Evolutionary conservation across 495 filamentous ascomycete species (phyloP).

Genomic region (Endocarpon pusillum): DNA sequence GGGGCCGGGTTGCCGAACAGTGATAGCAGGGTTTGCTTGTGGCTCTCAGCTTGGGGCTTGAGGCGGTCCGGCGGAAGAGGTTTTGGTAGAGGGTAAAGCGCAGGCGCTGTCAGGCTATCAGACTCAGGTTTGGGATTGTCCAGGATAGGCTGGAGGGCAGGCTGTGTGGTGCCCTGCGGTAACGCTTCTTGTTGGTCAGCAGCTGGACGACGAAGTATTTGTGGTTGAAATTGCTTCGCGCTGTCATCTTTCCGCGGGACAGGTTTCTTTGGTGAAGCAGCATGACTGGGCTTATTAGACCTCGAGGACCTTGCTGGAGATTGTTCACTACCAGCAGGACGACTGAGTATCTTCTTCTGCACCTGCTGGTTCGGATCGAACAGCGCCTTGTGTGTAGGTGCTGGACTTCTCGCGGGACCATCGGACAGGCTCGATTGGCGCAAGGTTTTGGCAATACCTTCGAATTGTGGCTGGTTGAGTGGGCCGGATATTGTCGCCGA

Average conservation of each 20-base stretch:
- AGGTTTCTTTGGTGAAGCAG: constrained; percentile 8
- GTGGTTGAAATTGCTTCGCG: constrained; percentile 37
- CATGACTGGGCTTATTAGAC: constrained; percentile 7
- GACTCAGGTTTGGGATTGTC: neutral
- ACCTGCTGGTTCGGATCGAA: constrained; percentile 20
- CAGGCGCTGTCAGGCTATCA: constrained; percentile 10
- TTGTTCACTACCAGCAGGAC: constrained; percentile 19
- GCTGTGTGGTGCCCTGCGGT: constrained; percentile 2
- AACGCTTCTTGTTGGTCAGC: constrained; percentile 5
- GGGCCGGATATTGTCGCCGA: constrained; percentile 36
- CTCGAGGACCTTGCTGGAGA: constrained; percentile 4
- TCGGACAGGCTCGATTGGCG: constrained; percentile 11
- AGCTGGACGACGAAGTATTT: constrained; percentile 38
- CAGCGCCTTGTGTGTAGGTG: neutral
- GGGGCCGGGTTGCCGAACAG: constrained; percentile 45
- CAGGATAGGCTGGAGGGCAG: constrained; percentile 9
- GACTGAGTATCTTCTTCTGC: constrained; percentile 27
- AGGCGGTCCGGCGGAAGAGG: constrained; percentile 18
- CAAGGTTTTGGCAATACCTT: constrained; percentile 17
- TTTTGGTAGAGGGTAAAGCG: constrained; percentile 8
- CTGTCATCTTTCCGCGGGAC: constrained; percentile 16
- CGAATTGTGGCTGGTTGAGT: constrained; percentile 31
- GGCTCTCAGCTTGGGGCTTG: constrained; percentile 35
- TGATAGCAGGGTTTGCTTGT: constrained; percentile 50
- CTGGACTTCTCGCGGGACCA: neutral